Conservation (phyloP, 805 yeast genomes). For the Kurtzmaniella fragi region DNA sequence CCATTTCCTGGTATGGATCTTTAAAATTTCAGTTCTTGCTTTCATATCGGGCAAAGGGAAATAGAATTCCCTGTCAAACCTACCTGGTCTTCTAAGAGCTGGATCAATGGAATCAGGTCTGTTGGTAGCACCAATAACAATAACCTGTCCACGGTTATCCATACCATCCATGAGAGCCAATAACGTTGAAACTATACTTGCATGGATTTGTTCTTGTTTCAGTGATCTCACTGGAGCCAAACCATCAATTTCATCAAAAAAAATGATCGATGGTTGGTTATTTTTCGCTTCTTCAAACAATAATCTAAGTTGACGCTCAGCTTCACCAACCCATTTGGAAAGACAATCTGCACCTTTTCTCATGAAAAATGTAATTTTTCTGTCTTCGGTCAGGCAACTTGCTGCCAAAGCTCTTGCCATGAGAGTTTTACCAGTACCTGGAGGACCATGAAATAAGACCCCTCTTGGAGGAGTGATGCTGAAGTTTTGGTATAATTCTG, state of each 20-base stretch:
- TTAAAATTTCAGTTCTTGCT: constrained; percentile 73
- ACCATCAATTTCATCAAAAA: constrained; percentile 97
- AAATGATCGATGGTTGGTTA: constrained; percentile 92
- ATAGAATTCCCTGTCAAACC: constrained; percentile 95
- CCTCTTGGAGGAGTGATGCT: constrained; percentile 96
- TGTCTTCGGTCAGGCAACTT: constrained; percentile 77
- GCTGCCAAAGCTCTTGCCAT: constrained; percentile 98
- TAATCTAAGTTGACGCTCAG: constrained; percentile 87
- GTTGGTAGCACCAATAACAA: constrained; percentile 96
- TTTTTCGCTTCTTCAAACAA: constrained; percentile 94
- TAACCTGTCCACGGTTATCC: constrained; percentile 98
- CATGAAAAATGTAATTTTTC: constrained; percentile 94
- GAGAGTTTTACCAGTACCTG: constrained; percentile 97
- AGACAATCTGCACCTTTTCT: constrained; percentile 96
- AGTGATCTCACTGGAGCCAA: constrained; percentile 96
- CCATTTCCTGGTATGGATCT: constrained; percentile 90
- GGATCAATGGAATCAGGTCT: constrained; percentile 99
- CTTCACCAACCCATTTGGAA: constrained; percentile 99
- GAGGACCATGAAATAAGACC: constrained; percentile 96
- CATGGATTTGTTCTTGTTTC: constrained; percentile 97
- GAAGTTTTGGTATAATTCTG: constrained; percentile 87
- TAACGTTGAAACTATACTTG: constrained; percentile 91
- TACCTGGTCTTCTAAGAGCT: constrained; percentile 92
- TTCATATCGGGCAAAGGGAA: constrained; percentile 85
- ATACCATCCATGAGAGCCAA: constrained; percentile 98